Evolutionary conservation across 768 basidiomycete species (phyloP), one percentile per base, ranked within the genome.

Genomic region (Tulasnella sp.): DNA sequence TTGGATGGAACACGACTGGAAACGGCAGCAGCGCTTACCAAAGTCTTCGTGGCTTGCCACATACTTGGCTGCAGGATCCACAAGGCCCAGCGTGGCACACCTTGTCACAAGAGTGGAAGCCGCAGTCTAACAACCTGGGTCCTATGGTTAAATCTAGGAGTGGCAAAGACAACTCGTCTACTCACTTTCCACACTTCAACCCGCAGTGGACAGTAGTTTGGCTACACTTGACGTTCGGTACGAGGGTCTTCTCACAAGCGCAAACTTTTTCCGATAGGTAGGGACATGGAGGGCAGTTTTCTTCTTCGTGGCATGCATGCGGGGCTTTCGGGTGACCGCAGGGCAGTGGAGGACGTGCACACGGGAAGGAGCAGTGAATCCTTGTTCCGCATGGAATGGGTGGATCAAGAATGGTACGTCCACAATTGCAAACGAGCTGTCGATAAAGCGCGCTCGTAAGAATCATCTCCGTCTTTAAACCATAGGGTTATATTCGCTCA

Each of bases 161-260:
- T 1, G 50, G 31, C 44, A 16, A 44, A 76, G 72, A 48, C n/a
- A 20, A 28, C n/a, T 72, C 22, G 9, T 22, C 40, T 22, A 87
- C 91, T 82, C 80, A 92, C 90, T 92, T 92, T 81, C 92, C 93
- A 85, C 98, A 99, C 2, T 89, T 85, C 37, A 87, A 90, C 11
- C 97, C 98, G 84, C 98, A 99, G 0, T 90, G 92, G 8, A 99
- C 93, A 83, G 92, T 93, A 83, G 94, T 93, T 84, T 94, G 90
- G 60, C 60, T 1, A 85, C 98, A 99, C 48, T 91, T 88, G 16
- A 78, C 28, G n/a, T 98, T 95, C 72, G 88, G 89, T 4, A 99
- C 89, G 50, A 86, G 86, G 84, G 92, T 93, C 89, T 97, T 96
- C 37, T 96, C 95, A 84, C 98, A 99, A 0, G 94, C 95, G 85